phyloP scores from a whole-genome alignment of 75 land plant genomes.

The Azolla pinnata region DNA sequence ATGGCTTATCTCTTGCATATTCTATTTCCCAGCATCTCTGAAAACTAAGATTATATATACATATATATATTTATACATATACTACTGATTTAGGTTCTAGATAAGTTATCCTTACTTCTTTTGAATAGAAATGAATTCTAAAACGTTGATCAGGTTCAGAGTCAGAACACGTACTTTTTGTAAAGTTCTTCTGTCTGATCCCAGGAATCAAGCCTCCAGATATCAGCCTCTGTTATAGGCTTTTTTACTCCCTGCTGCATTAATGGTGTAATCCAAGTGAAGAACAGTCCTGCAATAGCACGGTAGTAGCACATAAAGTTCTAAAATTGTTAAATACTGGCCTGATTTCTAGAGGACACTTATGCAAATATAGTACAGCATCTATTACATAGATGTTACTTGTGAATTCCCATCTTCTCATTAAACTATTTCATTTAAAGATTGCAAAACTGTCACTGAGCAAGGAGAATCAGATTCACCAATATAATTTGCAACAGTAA shows the following conservation, averaged over 20 bases:
- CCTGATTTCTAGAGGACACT: too few species aligned
- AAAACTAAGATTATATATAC: constrained; percentile 30
- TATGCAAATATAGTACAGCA: too few species aligned
- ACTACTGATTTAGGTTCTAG: too few species aligned
- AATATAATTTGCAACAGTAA: too few species aligned
- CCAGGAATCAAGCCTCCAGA: constrained; percentile 33
- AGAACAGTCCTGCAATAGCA: constrained; percentile 14
- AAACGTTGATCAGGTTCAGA: background rate
- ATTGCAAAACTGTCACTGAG: too few species aligned
- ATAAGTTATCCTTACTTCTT: too few species aligned
- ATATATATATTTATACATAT: background rate
- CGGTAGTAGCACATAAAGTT: background rate
- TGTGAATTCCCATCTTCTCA: too few species aligned
- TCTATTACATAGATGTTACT: too few species aligned
- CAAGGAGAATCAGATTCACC: too few species aligned
- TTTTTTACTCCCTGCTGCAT: constrained; percentile 21
- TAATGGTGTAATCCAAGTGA: constrained; percentile 30
- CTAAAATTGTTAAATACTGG: too few species aligned
- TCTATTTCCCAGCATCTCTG: constrained; percentile 67
- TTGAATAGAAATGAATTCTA: background rate
- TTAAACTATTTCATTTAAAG: too few species aligned
- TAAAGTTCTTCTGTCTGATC: constrained; percentile 27
- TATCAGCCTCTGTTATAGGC: constrained; percentile 20
- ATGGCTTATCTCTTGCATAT: constrained; percentile 53
- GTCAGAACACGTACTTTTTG: background rate